phyloP scores from a whole-genome alignment of 331 rosid genomes.

The Telfairia occidentalis region DNA sequence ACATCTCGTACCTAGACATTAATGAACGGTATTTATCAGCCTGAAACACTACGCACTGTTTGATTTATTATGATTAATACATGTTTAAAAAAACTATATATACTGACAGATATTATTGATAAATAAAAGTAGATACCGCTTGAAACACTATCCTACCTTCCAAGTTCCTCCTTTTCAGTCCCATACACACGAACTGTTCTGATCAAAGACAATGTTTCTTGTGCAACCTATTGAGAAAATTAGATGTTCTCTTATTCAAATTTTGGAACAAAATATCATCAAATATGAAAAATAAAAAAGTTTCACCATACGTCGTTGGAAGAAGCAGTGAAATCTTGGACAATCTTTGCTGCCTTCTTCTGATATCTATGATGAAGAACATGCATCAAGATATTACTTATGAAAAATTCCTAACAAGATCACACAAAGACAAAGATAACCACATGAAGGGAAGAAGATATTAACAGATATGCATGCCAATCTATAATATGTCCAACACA shows the following conservation, averaged over 20 bases:
- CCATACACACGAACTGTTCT: conserved; percentile 94
- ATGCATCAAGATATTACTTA: neutral
- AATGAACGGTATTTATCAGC: conserved; percentile 13
- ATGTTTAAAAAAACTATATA: neutral
- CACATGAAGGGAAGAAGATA: neutral
- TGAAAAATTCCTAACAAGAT: neutral
- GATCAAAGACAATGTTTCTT: conserved; percentile 82
- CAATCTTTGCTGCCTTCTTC: conserved; percentile 73
- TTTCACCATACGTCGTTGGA: conserved; percentile 64
- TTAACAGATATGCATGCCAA: neutral
- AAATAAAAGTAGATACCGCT: neutral
- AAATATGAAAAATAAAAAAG: conserved; percentile 11
- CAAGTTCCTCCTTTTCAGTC: conserved; percentile 68
- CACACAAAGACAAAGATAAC: neutral
- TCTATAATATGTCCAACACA: neutral
- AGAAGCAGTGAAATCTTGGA: conserved; percentile 86
- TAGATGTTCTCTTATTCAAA: conserved; percentile 9
- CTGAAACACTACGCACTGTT: conserved; percentile 12
- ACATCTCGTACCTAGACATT: conserved; percentile 51
- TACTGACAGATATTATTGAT: neutral
- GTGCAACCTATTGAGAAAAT: conserved; percentile 55
- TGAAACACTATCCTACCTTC: conserved; percentile 44
- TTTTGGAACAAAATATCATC: conserved; percentile 6
- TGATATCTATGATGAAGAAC: conserved; percentile 52
- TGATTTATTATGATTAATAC: neutral